These are phyloP conservation scores for Metarhizium rileyi DNA, from an alignment of 2,329 filamentous ascomycete genomes.

Conservation along the genomic window DNA sequence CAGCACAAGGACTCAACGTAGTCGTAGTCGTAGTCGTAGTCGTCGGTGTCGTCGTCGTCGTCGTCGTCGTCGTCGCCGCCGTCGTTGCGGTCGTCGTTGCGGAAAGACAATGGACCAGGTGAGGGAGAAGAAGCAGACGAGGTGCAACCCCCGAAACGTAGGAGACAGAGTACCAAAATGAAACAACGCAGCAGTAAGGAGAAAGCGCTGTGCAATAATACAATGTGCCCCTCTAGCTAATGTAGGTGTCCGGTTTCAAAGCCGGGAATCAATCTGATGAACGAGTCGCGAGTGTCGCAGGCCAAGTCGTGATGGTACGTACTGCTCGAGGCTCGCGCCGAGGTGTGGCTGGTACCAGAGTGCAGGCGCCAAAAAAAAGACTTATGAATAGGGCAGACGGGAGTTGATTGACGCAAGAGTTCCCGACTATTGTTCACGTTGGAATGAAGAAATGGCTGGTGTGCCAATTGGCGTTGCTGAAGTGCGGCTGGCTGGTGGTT, in stretches of 20 bases:
- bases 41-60: no score
- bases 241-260: background rate
- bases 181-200: background rate
- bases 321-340: background rate
- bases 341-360: slow-evolving; percentile 4
- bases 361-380: no score
- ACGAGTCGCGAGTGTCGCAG: no score
- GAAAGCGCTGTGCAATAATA: background rate
- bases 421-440: slow-evolving; percentile 2
- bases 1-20: background rate
- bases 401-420: no score
- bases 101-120: background rate
- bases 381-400: no score
- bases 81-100: no score
- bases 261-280: background rate
- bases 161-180: background rate
- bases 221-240: background rate
- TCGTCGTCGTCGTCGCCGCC: no score
- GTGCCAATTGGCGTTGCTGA: background rate
- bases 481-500: no score
- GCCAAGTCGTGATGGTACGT: background rate
- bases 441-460: slow-evolving; percentile 1
- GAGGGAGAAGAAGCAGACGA: background rate
- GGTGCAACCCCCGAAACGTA: background rate
- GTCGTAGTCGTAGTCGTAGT: background rate